A percentile compares a stretch with the other conserved stretches of the same genome.
phyloP scores from a whole-genome alignment of 768 basidiomycete genomes.

The Serendipita sp. region DNA sequence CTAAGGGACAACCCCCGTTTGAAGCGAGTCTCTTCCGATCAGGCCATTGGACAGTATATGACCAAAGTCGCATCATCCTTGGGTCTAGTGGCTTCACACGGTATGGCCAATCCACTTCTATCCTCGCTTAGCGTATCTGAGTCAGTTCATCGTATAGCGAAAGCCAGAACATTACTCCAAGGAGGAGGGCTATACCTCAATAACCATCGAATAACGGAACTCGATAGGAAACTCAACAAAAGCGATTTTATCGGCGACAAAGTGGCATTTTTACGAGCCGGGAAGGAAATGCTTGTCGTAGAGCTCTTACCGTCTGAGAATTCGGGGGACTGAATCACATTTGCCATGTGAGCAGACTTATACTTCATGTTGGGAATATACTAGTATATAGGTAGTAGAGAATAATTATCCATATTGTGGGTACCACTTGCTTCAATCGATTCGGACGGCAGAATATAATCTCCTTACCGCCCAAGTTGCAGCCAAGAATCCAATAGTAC shows the following conservation, averaged over 20 bases:
- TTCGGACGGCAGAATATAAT: conserved; percentile 67
- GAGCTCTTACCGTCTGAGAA: too few relatives aligned
- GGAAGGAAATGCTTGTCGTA: conserved; percentile 48
- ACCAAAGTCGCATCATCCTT: conserved; percentile 44
- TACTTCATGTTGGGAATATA: too few relatives aligned
- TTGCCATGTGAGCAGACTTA: too few relatives aligned
- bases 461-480: conserved; percentile 79
- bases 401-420: too few relatives aligned
- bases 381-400: not conserved
- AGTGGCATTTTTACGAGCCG: conserved; percentile 51
- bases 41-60: conserved; percentile 35
- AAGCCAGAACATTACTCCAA: conserved; percentile 42
- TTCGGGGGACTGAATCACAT: too few relatives aligned
- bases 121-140: not conserved
- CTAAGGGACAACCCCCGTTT: conserved; percentile 53
- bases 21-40: conserved; percentile 26
- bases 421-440: conserved; percentile 30
- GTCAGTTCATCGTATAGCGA: conserved; percentile 27
- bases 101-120: conserved; percentile 25
- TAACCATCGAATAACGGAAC: conserved; percentile 35
- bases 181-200: conserved; percentile 63
- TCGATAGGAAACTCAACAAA: conserved; percentile 25
- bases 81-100: conserved; percentile 43
- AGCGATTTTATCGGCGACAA: conserved; percentile 40
- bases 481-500: conserved; percentile 81